Percentiles rank a stretch among this genome's conserved stretches.
Conservation (phyloP, 225 moss, liverwort and hornwort species). For the Polytrichum formosum region DNA sequence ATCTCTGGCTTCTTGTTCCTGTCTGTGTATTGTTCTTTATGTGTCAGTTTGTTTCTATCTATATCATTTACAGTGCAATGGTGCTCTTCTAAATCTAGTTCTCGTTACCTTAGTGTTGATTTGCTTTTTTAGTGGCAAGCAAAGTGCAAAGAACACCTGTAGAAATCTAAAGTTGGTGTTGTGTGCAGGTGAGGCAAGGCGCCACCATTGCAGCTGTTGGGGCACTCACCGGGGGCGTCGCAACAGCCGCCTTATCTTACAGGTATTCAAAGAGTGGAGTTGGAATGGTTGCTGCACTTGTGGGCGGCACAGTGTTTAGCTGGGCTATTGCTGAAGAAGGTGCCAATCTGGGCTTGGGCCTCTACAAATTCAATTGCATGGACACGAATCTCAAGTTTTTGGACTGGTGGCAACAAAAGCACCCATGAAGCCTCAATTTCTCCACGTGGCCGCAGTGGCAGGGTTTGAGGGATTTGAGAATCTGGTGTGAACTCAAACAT, state of each 20-base stretch:
- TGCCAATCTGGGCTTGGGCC: conserved; percentile 73
- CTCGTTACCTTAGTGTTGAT: no score
- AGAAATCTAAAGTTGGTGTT: background rate
- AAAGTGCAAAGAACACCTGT: no score
- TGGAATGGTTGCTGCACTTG: conserved; percentile 47
- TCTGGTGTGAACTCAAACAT: conserved; percentile 1
- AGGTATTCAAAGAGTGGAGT: conserved; percentile 69
- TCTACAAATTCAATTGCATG: conserved; percentile 84
- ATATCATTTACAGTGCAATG: no score
- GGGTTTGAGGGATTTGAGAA: background rate
- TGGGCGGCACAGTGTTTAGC: conserved; percentile 67
- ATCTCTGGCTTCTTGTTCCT: no score
- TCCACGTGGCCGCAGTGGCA: background rate
- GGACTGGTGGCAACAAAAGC: conserved; percentile 89
- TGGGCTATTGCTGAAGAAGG: conserved; percentile 90
- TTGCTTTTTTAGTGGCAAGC: no score
- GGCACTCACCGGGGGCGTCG: conserved; percentile 69
- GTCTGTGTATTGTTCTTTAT: no score
- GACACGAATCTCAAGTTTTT: conserved; percentile 89
- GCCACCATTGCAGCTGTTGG: conserved; percentile 70
- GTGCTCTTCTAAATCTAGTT: no score
- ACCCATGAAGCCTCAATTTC: conserved; percentile 11
- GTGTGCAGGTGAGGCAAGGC: conserved; percentile 78
- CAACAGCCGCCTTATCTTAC: conserved; percentile 55
- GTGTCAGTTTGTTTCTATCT: no score